These are phyloP conservation scores for Prunus mume DNA, from an alignment of 306 rosid species.

Conservation along the genomic window DNA sequence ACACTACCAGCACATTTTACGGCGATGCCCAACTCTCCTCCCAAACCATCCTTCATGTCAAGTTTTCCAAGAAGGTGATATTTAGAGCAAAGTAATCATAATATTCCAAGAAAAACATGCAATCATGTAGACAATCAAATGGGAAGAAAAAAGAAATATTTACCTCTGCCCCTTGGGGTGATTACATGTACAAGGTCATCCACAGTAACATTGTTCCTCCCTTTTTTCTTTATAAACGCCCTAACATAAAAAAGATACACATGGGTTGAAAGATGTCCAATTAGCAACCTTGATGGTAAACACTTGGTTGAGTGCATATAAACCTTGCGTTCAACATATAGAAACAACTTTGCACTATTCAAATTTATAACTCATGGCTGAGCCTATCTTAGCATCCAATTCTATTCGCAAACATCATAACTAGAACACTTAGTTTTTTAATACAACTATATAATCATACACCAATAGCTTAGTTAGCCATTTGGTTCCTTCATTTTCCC, in stretches of 20 bases:
- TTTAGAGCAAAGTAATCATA: neutral
- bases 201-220: constrained; percentile 75
- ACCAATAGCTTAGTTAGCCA: neutral
- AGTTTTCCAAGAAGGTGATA: constrained; percentile 2
- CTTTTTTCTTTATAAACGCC: constrained; percentile 76
- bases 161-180: constrained; percentile 93
- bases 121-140: neutral
- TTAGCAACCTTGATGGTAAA: neutral
- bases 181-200: constrained; percentile 84
- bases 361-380: neutral
- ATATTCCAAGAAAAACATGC: neutral
- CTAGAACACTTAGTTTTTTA: neutral
- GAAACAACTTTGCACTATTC: neutral
- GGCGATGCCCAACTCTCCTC: neutral
- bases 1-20: neutral
- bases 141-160: constrained; percentile 1
- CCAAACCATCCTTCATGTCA: neutral
- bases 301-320: neutral
- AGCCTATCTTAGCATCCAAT: neutral
- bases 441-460: neutral
- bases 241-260: constrained; percentile 24
- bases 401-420: neutral
- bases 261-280: neutral
- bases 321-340: neutral
- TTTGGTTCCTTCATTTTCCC: neutral